Evolutionary conservation across 331 rosid species (phyloP).

Genomic region (Stylosanthes scabra): DNA sequence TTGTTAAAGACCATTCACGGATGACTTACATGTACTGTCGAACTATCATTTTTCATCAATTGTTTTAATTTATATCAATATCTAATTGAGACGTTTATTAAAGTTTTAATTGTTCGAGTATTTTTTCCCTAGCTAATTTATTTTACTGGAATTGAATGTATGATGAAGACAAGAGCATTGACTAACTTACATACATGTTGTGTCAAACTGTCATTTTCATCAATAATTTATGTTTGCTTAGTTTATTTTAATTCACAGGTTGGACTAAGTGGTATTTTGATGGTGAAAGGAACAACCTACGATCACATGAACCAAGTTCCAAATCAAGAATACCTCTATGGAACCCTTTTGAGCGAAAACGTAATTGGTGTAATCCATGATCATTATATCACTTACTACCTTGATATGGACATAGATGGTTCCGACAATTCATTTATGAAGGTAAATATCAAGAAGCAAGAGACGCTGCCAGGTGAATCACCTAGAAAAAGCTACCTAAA

Average conservation of each 20-base stretch:
- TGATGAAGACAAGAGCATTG: too few relatives aligned
- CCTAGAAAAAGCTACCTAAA: constrained; percentile 80
- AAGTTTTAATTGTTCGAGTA: too few relatives aligned
- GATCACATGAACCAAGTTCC: constrained; percentile 59
- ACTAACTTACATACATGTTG: too few relatives aligned
- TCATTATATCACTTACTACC: constrained; percentile 71
- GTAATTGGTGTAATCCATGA: constrained; percentile 88
- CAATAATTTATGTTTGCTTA: too few relatives aligned
- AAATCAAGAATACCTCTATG: constrained; percentile 57
- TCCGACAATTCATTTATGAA: constrained; percentile 75
- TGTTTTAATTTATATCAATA: too few relatives aligned
- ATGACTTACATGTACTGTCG: too few relatives aligned
- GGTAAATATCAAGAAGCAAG: constrained; percentile 59
- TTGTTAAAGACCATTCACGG: too few relatives aligned
- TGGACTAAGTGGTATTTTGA: constrained; percentile 87
- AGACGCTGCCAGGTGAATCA: constrained; percentile 58
- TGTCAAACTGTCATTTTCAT: too few relatives aligned
- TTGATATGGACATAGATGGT: constrained; percentile 92
- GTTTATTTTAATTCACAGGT: constrained; percentile 50
- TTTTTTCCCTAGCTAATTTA: too few relatives aligned
- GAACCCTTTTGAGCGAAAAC: constrained; percentile 83
- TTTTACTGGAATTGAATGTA: too few relatives aligned
- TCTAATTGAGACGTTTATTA: too few relatives aligned
- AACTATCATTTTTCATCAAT: too few relatives aligned
- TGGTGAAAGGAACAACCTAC: constrained; percentile 86